These are phyloP conservation scores for Aspergillus alliaceus DNA, from an alignment of 2,329 filamentous ascomycete species.

Conservation along the genomic window DNA sequence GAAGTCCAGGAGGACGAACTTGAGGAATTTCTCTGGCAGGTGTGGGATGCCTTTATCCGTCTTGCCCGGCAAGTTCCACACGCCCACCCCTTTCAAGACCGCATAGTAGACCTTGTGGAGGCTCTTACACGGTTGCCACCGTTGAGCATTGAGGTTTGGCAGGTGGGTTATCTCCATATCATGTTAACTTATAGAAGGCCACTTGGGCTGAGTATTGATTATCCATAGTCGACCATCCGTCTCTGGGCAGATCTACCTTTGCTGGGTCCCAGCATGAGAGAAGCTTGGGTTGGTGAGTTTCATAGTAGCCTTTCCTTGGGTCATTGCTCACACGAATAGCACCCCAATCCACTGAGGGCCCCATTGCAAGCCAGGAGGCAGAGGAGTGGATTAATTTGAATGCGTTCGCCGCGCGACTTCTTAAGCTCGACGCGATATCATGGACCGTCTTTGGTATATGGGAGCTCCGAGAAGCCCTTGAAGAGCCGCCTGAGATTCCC, in stretches of 20 bases:
- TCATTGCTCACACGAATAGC: neutral
- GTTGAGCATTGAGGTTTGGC: neutral
- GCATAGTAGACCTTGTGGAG: neutral
- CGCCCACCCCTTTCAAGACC: neutral
- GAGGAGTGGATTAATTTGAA: neutral
- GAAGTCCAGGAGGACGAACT: neutral
- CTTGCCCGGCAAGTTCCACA: neutral
- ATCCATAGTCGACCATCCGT: neutral
- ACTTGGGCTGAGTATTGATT: neutral
- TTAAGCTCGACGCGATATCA: neutral
- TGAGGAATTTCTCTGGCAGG: neutral
- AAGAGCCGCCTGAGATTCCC: neutral
- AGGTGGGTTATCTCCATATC: neutral
- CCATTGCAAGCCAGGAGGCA: neutral
- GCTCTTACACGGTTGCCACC: neutral
- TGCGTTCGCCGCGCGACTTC: neutral
- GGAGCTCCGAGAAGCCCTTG: neutral
- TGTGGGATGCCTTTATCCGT: neutral
- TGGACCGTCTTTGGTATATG: neutral
- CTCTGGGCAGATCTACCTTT: neutral
- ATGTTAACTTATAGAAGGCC: neutral
- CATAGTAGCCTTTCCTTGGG: neutral
- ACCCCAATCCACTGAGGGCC: neutral
- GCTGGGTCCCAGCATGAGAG: neutral
- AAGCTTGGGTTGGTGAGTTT: neutral